phyloP scores from a whole-genome alignment of 208 protist genomes.

The Wallacemonas sp. region DNA sequence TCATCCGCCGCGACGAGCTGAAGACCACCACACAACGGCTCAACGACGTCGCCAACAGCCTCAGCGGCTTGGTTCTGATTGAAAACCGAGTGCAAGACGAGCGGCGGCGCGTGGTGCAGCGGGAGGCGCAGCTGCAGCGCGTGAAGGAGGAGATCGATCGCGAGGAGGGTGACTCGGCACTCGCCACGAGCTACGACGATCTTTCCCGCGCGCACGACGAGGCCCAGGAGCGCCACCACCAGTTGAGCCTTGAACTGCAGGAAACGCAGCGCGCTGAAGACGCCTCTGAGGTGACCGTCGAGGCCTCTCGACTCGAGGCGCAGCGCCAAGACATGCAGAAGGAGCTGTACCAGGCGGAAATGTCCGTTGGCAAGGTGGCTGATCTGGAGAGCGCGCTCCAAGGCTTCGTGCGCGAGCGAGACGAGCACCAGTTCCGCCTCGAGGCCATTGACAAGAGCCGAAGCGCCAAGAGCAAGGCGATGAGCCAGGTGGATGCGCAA shows the following conservation, averaged over 20 bases:
- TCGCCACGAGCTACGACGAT: constrained; percentile 43
- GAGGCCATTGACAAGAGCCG: constrained; percentile 30
- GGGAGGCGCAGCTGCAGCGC: constrained; percentile 13
- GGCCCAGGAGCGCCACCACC: constrained; percentile 43
- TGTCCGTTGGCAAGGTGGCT: constrained; percentile 35
- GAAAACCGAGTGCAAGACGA: constrained; percentile 22
- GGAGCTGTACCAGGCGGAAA: constrained; percentile 40
- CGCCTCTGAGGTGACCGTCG: not conserved
- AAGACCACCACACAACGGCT: constrained; percentile 18
- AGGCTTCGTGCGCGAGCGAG: constrained; percentile 28
- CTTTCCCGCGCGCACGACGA: constrained; percentile 51
- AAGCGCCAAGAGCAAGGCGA: constrained; percentile 2
- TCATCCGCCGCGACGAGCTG: constrained; percentile 15
- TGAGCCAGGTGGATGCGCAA: constrained; percentile 20
- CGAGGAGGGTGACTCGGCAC: not conserved
- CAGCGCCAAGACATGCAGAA: constrained; percentile 39
- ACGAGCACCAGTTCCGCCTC: constrained; percentile 31
- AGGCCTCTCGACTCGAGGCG: constrained; percentile 17
- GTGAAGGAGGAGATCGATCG: constrained; percentile 22
- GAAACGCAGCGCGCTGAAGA: constrained; percentile 59
- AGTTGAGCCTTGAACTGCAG: constrained; percentile 56
- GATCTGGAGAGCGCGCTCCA: constrained; percentile 37
- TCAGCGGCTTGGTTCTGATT: constrained; percentile 19
- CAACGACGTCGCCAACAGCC: constrained; percentile 20
- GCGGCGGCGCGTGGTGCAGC: constrained; percentile 15